Evolutionary conservation across 495 filamentous ascomycete species (phyloP).

Genomic region (Neurospora africana): DNA sequence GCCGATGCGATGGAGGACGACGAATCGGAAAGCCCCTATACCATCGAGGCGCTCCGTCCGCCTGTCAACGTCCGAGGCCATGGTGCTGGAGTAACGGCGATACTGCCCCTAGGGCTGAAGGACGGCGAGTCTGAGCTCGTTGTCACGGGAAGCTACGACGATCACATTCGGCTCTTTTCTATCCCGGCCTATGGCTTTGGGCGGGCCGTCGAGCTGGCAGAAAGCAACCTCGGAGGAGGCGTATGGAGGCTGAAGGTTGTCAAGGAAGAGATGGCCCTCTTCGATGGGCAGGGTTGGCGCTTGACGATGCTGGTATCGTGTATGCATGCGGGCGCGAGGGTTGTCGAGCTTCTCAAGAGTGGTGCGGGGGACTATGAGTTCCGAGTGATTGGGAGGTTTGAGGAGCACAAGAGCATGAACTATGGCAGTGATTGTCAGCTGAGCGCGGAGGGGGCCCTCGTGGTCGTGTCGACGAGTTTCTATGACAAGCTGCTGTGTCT

Average conservation of each 20-base stretch:
- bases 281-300: constrained; percentile 14
- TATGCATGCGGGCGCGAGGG: constrained; percentile 76
- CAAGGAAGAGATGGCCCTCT: constrained; percentile 5
- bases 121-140: constrained; percentile 41
- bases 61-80: constrained; percentile 43
- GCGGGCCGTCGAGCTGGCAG: constrained; percentile 41
- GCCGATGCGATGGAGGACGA: constrained; percentile 1
- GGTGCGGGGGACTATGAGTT: constrained; percentile 45
- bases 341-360: constrained; percentile 39
- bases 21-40: constrained; percentile 19
- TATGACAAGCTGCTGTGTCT: constrained; percentile 74
- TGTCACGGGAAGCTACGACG: constrained; percentile 89
- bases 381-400: constrained; percentile 60
- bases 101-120: constrained; percentile 51
- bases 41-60: constrained; percentile 27
- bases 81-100: constrained; percentile 77
- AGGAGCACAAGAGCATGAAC: constrained; percentile 90
- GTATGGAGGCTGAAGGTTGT: constrained; percentile 80
- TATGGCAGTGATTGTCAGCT: constrained; percentile 75
- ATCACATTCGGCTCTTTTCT: constrained; percentile 57
- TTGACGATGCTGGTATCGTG: constrained; percentile 71
- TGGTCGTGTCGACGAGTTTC: constrained; percentile 74
- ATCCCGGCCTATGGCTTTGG: constrained; percentile 14
- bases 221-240: constrained; percentile 66
- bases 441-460: constrained; percentile 16